Evolutionary conservation across 306 rosid genomes (phyloP), one percentile per base, ranked within the genome.

Genomic region (Pachyrhizus erosus): DNA sequence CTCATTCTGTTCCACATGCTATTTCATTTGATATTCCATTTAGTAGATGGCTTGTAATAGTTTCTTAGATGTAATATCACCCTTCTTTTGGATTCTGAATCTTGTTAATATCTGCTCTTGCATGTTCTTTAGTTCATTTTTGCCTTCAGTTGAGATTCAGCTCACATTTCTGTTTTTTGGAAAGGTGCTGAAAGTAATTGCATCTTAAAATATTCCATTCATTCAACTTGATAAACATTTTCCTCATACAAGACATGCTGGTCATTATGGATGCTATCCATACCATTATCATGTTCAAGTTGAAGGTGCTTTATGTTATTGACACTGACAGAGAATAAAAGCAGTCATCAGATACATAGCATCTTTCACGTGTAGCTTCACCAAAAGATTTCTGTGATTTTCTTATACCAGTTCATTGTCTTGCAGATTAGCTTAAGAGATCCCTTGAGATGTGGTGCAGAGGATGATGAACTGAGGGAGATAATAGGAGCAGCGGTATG

Each of bases 341-440:
- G 17, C 58, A 29, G 24, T 69, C 33, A 33, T 73, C 11, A 55
- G 67, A 57, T 57, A 75, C 37, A 10, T 62, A 9, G 17, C 45
- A 37, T 68, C 31, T 51, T 29, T 82, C 29, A 14, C 52, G 17
- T 33, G 58, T 51, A 66, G 10, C 74, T 75, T 78, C 17, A 51
- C 73, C 18, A 82, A 39, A 27, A 49, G 55, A 13, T 64, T 65
- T 64, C 11, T n/a, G 20, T 68, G 70, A 54, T 9, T 18, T 81
- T 62, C 76, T 81, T 69, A 70, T 39, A 31, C 24, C 33, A 23
- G 45, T 17, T 42, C 1, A 13, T 48, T 48, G 64, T 70, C 74
- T 80, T 87, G 71, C 87, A 96, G 99, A 92, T 93, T 83, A 92
- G 97, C 88, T 89, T 96, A 88, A 93, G 97, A 83, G 98, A 93